These are phyloP conservation scores for Oldenlandia corymbosa DNA, from an alignment of 257 asterid species.

Conservation along the genomic window DNA sequence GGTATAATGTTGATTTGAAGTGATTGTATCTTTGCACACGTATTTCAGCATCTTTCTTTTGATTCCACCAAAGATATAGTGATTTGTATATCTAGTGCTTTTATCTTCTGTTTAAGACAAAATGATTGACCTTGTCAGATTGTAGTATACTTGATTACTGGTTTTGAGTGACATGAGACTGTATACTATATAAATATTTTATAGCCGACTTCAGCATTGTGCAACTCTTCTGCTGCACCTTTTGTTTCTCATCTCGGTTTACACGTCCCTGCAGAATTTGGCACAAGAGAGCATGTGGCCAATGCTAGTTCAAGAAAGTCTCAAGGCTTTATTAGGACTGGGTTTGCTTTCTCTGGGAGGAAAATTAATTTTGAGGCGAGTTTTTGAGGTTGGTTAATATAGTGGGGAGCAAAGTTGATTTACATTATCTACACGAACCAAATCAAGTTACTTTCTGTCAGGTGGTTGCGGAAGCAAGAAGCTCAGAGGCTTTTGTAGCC, in stretches of 20 bases:
- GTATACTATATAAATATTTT: background rate
- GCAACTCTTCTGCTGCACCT: background rate
- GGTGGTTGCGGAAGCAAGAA: slow-evolving; percentile 97
- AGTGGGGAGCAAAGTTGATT: slow-evolving; percentile 10
- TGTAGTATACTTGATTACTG: background rate
- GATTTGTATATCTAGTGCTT: background rate
- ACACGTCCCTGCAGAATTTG: slow-evolving; percentile 52
- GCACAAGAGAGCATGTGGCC: slow-evolving; percentile 83
- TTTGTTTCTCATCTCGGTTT: background rate
- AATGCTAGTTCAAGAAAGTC: slow-evolving; percentile 80
- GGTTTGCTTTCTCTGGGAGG: slow-evolving; percentile 97
- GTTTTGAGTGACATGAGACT: background rate
- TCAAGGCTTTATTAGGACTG: slow-evolving; percentile 84
- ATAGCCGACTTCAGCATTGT: background rate
- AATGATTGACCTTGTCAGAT: background rate
- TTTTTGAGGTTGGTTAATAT: slow-evolving; percentile 74
- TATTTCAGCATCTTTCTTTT: background rate
- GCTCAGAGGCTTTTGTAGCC: slow-evolving; percentile 98
- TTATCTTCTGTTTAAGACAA: background rate
- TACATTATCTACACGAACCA: slow-evolving; percentile 13
- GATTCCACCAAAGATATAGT: background rate
- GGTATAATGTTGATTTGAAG: slow-evolving; percentile 38
- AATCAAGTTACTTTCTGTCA: slow-evolving; percentile 35
- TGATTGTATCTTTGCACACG: background rate
- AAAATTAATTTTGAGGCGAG: slow-evolving; percentile 73